A percentile compares a stretch with the other conserved stretches of the same genome.
phyloP scores from a whole-genome alignment of 1,284 basidiomycete genomes.

The Grifola frondosa region DNA sequence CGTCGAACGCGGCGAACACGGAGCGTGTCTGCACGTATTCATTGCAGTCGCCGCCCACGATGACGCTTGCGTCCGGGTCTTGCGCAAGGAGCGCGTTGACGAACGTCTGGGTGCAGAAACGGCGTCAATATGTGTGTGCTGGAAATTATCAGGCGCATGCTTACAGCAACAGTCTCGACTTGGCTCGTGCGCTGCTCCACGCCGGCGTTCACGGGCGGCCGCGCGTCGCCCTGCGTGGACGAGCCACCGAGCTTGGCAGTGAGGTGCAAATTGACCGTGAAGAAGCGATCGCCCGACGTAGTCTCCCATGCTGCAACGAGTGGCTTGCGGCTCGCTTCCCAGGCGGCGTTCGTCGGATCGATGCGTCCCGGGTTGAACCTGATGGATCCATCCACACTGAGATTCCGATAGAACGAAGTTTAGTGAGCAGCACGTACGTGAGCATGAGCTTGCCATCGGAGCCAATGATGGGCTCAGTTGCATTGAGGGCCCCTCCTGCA shows the following conservation, averaged over 20 bases:
- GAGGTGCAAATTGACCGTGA: constrained; percentile 61
- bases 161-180: constrained; percentile 46
- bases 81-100: constrained; percentile 43
- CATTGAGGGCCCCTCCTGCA: constrained; percentile 48
- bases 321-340: constrained; percentile 57
- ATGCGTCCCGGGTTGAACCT: constrained; percentile 66
- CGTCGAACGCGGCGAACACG: constrained; percentile 48
- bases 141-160: constrained; percentile 20
- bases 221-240: constrained; percentile 52
- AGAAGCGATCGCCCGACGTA: constrained; percentile 42
- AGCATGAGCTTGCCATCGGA: constrained; percentile 41
- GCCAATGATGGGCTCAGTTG: constrained; percentile 40
- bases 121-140: constrained; percentile 35
- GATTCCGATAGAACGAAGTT: constrained; percentile 17
- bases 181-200: constrained; percentile 51
- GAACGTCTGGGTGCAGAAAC: constrained; percentile 43
- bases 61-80: constrained; percentile 48
- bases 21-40: constrained; percentile 54
- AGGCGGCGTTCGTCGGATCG: constrained; percentile 57
- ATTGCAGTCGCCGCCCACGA: constrained; percentile 65
- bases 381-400: constrained; percentile 21
- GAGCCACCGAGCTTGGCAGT: constrained; percentile 55
- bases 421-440: constrained; percentile 37
- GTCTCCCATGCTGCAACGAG: constrained; percentile 58
- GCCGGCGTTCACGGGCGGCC: constrained; percentile 55